A percentile compares a stretch with the other conserved stretches of the same genome.
These are phyloP conservation scores for Nigrospora osmanthi DNA, from an alignment of 2,329 filamentous ascomycete species.

Conservation along the genomic window DNA sequence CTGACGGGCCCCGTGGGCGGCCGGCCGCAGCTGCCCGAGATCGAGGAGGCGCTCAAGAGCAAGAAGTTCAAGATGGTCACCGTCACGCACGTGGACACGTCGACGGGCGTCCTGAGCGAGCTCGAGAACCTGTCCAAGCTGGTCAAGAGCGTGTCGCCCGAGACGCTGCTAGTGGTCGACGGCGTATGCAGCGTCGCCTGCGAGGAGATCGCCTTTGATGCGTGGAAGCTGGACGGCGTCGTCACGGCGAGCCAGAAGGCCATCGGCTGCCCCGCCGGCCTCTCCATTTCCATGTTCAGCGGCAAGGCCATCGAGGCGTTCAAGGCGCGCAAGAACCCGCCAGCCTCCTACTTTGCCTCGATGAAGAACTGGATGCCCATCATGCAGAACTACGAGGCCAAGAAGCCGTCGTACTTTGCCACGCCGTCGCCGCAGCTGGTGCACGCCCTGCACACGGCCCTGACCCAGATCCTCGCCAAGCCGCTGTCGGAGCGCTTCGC, in stretches of 20 bases:
- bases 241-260: conserved; percentile 95
- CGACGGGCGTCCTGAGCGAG: conserved; percentile 90
- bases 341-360: conserved; percentile 86
- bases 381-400: conserved; percentile 98
- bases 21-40: conserved; percentile 75
- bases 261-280: conserved; percentile 87
- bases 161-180: conserved; percentile 87
- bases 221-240: conserved; percentile 87
- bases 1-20: conserved; percentile 84
- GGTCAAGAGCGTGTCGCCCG: conserved; percentile 78
- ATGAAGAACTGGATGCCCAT: conserved; percentile 98
- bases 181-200: conserved; percentile 95
- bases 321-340: conserved; percentile 72
- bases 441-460: conserved; percentile 82
- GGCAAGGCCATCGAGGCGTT: conserved; percentile 76
- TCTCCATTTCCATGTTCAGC: conserved; percentile 92
- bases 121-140: conserved; percentile 76
- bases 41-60: conserved; percentile 81
- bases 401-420: conserved; percentile 96
- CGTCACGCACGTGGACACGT: conserved; percentile 95
- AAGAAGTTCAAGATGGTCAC: conserved; percentile 93
- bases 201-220: conserved; percentile 94
- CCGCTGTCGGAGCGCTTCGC: conserved; percentile 79
- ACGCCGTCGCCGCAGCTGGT: conserved; percentile 92
- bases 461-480: conserved; percentile 76